Evolutionary conservation across 2,329 filamentous ascomycete genomes (phyloP), one percentile per base, ranked within the genome.

Genomic region (Botrytis paeoniae): DNA sequence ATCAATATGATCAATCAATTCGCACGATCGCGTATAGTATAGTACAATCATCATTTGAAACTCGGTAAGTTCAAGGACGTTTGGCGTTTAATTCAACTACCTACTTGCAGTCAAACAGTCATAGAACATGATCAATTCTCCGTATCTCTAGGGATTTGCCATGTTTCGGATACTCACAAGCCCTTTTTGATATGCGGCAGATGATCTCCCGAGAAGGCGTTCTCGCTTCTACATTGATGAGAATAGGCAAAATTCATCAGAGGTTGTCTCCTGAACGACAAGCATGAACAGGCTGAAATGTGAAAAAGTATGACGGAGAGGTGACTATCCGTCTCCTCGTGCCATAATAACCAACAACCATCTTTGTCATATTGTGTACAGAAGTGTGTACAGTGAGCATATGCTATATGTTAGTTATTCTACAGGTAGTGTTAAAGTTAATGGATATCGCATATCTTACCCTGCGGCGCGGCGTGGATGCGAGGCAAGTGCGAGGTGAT

Each of bases 201-300:
- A 65, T 75, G 75, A 78, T 77, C 75, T 76, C 75, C 75, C 75
- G 76, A 70, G 68, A 43, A 73, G 70, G 73, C 61, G 57, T 61
- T 61, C 60, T 70, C 71, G 71, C 71, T 70, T 73, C 65, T 35
- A 70, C 32, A 41, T 73, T 32, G 41, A 71, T 64, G 60, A 45
- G 60, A 63, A 71, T n/a, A 71, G 45, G 43, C 61, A 62, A 39
- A 45, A 22, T 41, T 62, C 48, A 37, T 37, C 43, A 35, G 25
- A 71, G 45, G 39, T 35, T 43, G n/a, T 54, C n/a, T 71, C 9
- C 25, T 39, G 51, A 54, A 65, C 41, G 25, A 22, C 41, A 48
- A 70, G 71, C 71, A 64, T 73, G n/a, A 64, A 51, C 61, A 37
- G 54, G 72, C 66, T 73, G 72, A 65, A 51, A 29, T 54, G 32